Conservation (phyloP, 139 green algal genomes). For the Tetraselmis striata region DNA sequence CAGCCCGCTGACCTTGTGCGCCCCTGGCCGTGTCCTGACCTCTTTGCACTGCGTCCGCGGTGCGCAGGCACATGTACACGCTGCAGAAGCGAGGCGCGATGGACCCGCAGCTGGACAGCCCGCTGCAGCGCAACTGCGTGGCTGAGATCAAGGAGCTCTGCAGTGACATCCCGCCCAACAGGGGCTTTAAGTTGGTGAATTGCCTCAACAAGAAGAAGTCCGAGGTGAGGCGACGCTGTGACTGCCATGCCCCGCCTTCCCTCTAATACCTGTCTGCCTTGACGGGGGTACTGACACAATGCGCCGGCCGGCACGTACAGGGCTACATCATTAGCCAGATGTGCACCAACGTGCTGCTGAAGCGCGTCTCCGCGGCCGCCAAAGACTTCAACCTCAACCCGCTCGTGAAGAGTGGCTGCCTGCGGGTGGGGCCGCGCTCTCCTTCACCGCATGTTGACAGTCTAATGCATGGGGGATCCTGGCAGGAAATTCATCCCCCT, state of each 20-base stretch:
- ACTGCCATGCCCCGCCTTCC: too few relatives aligned
- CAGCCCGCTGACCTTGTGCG: too few relatives aligned
- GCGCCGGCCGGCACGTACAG: too few relatives aligned
- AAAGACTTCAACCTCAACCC: constrained; percentile 1
- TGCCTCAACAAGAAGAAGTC: neutral
- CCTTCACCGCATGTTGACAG: too few relatives aligned
- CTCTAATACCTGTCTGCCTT: too few relatives aligned
- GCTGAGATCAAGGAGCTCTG: constrained; percentile 4
- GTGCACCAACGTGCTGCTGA: neutral
- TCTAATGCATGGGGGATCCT: too few relatives aligned
- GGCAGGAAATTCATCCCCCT: too few relatives aligned
- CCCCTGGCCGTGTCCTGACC: too few relatives aligned
- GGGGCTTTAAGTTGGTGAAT: neutral
- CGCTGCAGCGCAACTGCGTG: constrained; percentile 1
- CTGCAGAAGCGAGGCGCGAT: neutral
- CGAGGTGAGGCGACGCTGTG: neutral
- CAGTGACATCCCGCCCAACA: neutral
- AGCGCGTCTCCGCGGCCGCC: neutral
- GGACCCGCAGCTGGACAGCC: neutral
- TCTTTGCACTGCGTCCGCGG: too few relatives aligned
- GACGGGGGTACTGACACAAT: too few relatives aligned
- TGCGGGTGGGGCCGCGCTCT: too few relatives aligned
- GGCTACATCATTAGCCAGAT: constrained; percentile 4
- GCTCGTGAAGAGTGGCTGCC: neutral
- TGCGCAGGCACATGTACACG: neutral